These are phyloP conservation scores for Closterium sp. DNA, from an alignment of 139 green algal species.

Conservation along the genomic window DNA sequence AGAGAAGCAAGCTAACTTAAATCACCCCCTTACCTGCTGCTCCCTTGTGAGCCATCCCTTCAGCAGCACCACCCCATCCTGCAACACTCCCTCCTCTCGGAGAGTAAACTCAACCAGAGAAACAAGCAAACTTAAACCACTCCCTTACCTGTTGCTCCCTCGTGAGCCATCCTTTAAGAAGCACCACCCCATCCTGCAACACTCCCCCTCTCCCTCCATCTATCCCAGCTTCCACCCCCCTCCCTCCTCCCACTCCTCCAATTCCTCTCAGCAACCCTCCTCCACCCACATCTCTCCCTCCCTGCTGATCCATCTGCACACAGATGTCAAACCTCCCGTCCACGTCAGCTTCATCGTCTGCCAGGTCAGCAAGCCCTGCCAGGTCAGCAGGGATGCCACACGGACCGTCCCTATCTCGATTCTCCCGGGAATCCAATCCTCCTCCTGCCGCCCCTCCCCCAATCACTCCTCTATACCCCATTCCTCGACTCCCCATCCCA, in stretches of 20 bases:
- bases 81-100: not conserved
- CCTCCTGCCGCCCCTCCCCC: not conserved
- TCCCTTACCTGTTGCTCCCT: slow-evolving; percentile 56
- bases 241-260: not conserved
- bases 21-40: not conserved
- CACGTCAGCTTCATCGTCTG: slow-evolving; percentile 1
- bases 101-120: too few relatives aligned
- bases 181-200: slow-evolving; percentile 57
- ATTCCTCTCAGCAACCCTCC: not conserved
- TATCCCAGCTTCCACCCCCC: not conserved
- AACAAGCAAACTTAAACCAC: too few relatives aligned
- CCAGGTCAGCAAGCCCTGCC: not conserved
- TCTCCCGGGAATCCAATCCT: not conserved
- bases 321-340: slow-evolving; percentile 3
- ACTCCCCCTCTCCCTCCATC: slow-evolving; percentile 11
- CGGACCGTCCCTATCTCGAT: not conserved
- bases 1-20: too few relatives aligned
- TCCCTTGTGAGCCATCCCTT: slow-evolving; percentile 49
- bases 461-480: not conserved
- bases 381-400: not conserved
- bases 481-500: not conserved
- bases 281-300: not conserved
- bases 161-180: slow-evolving; percentile 57
- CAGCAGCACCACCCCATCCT: slow-evolving; percentile 42
- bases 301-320: not conserved